Evolutionary conservation across 352 stramenopile genomes (phyloP), one percentile per base, ranked within the genome.

Genomic region (Globisporangium acanthophoron): DNA sequence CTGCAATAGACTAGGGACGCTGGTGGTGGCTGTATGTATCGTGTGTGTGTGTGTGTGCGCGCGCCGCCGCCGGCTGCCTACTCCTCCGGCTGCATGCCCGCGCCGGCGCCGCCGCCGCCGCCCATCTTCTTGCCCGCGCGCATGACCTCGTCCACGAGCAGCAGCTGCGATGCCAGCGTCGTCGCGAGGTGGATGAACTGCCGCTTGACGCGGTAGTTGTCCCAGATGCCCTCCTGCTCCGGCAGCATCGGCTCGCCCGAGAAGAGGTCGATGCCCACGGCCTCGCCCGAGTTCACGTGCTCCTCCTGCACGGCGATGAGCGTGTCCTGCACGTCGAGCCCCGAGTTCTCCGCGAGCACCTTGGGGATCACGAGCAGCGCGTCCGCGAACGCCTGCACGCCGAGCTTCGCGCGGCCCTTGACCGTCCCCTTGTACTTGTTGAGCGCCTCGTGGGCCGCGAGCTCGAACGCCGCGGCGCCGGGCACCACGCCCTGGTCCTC

Each of bases 141-240:
- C 94, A 99, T 99, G 48, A 99, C 97, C 71, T 99, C 97, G 71
- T 99, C 97, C 11, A 99, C 97, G 20, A 99, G 84, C 58, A 99
- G 78, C 52, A 99, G 73, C 73, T 99, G 97, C 52, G 88, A 98
- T n/a, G 97, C 97, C 40, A 99, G 74, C 44, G 98, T 96, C 46
- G 96, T 99, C n/a, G 92, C 87, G 40, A 99, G 79, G 76, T 99
- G 96, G 48, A 99, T 92, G 64, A 96, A 98, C 72, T 99, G 97
- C 63, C 96, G 90, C 84, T 99, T 99, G 53, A 99, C 97, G 56
- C 94, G 90, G 76, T 98, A 97, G 79, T 98, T 99, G 76, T 99
- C 88, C 93, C 96, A 99, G 56, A 99, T 89, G 51, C 97, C 97
- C 66, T 98, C 88, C 66, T 98, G 88, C 43, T 85, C 92, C 3